Conservation (phyloP, 306 rosid genomes). For the Prunus padus region DNA sequence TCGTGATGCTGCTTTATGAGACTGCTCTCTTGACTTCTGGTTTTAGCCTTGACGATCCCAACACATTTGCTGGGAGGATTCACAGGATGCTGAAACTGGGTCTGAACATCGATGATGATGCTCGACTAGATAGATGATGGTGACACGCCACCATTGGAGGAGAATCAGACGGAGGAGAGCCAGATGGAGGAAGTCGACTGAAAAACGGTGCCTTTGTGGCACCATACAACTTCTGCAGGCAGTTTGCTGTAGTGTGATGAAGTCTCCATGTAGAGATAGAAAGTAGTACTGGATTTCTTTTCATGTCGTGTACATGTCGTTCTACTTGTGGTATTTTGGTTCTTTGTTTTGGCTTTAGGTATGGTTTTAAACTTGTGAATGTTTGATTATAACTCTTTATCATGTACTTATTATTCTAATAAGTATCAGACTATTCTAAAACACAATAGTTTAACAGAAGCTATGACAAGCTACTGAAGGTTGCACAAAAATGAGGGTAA, state of each 20-base stretch:
- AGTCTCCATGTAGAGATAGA: background rate
- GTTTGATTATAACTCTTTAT: too few species aligned
- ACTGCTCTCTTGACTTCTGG: slow-evolving; percentile 23
- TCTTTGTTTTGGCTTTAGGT: too few species aligned
- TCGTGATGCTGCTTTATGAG: slow-evolving; percentile 28
- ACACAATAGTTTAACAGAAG: too few species aligned
- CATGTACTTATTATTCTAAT: too few species aligned
- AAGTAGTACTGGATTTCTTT: background rate
- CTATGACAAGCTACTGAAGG: too few species aligned
- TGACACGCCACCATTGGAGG: slow-evolving; percentile 13
- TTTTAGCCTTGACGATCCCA: slow-evolving; percentile 35
- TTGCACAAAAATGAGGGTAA: too few species aligned
- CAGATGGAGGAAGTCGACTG: slow-evolving; percentile 25
- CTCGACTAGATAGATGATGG: background rate
- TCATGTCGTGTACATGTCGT: too few species aligned
- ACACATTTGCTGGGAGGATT: slow-evolving; percentile 25
- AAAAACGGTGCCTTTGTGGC: background rate
- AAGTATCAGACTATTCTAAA: too few species aligned
- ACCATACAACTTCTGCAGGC: too few species aligned
- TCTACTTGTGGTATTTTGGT: too few species aligned
- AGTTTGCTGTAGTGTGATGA: background rate
- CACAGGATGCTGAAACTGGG: slow-evolving; percentile 33
- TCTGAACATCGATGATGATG: slow-evolving; percentile 24
- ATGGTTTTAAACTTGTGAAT: too few species aligned
- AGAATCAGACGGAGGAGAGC: slow-evolving; percentile 19